phyloP scores from a whole-genome alignment of 805 yeast species.

The Suhomyces prunicola region DNA sequence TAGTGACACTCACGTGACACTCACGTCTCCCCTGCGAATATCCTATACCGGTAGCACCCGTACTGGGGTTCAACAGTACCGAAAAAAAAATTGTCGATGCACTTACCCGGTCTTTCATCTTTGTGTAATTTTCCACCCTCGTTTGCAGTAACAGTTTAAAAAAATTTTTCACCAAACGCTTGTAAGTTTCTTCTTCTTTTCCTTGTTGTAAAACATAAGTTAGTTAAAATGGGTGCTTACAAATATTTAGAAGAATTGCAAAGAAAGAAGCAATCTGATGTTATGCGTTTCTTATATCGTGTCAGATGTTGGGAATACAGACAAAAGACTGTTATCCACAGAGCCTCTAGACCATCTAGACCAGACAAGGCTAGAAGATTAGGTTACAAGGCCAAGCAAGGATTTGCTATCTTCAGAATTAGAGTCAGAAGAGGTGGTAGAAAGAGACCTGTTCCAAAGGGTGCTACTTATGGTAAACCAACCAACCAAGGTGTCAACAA shows the following conservation, averaged over 20 bases:
- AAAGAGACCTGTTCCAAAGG: slow-evolving; percentile 99
- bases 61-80: background rate
- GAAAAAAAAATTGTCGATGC: background rate
- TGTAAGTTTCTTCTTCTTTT: slow-evolving; percentile 4
- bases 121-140: background rate
- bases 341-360: slow-evolving; percentile 97
- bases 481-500: slow-evolving; percentile 99
- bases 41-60: background rate
- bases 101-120: slow-evolving; percentile 2
- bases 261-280: slow-evolving; percentile 99
- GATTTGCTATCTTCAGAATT: slow-evolving; percentile 96
- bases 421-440: slow-evolving; percentile 99
- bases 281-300: slow-evolving; percentile 96
- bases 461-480: slow-evolving; percentile 99
- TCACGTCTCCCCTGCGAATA: background rate
- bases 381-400: slow-evolving; percentile 99
- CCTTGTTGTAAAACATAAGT: slow-evolving; percentile 11
- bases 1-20: background rate
- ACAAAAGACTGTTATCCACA: slow-evolving; percentile 97
- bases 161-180: slow-evolving; percentile 3
- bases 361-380: slow-evolving; percentile 99
- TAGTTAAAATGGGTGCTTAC: slow-evolving; percentile 93
- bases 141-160: background rate
- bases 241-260: slow-evolving; percentile 98
- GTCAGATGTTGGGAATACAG: slow-evolving; percentile 99